A percentile compares a stretch with the other conserved stretches of the same genome.
Conservation (phyloP, 768 basidiomycete genomes). For the Chalciporus sphaerocephalus region DNA sequence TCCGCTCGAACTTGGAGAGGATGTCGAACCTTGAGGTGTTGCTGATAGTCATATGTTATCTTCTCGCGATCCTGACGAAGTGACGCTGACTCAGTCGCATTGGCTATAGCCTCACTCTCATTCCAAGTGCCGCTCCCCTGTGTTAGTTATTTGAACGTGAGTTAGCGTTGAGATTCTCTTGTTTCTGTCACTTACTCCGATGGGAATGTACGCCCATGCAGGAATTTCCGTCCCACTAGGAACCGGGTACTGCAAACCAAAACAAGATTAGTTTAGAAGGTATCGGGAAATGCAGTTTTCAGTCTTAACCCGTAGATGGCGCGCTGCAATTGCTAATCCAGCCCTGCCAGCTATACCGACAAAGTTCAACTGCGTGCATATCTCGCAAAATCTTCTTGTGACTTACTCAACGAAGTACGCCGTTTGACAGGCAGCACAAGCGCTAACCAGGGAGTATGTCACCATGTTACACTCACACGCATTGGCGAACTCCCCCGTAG, state of each 20-base stretch:
- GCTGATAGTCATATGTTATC: neutral
- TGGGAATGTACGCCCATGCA: conserved; percentile 25
- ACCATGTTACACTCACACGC: conserved; percentile 31
- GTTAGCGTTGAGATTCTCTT: too few species aligned
- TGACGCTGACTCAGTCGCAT: neutral
- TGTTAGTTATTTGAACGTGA: too few species aligned
- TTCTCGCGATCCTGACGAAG: too few species aligned
- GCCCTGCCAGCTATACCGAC: conserved; percentile 1
- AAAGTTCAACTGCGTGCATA: neutral
- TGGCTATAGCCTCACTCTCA: neutral
- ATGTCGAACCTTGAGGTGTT: neutral
- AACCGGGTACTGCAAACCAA: conserved; percentile 20
- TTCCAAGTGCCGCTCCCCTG: conserved; percentile 1
- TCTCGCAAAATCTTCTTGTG: neutral
- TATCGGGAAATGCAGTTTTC: neutral
- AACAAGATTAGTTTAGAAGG: neutral
- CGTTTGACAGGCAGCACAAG: conserved; percentile 33
- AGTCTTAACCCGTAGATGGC: neutral
- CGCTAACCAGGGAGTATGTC: conserved; percentile 33
- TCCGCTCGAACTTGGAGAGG: neutral
- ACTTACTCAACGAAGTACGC: conserved; percentile 14
- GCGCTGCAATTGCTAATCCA: conserved; percentile 4
- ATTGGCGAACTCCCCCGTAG: conserved; percentile 31
- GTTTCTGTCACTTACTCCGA: conserved; percentile 1
- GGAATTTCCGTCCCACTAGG: conserved; percentile 23